phyloP scores from a whole-genome alignment of 2,329 filamentous ascomycete genomes.

The Fusarium clavum region DNA sequence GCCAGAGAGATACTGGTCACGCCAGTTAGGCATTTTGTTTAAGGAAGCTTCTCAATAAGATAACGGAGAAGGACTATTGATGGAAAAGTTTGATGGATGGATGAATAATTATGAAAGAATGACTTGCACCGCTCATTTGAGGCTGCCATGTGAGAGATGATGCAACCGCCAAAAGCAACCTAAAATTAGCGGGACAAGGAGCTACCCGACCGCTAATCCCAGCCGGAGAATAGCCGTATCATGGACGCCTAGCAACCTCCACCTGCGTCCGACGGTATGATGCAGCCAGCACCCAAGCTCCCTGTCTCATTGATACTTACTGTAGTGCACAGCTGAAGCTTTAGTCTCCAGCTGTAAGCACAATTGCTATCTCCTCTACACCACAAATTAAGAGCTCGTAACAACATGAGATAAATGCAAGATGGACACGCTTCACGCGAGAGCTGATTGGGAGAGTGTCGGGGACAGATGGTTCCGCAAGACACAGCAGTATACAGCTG shows the following conservation, averaged over 20 bases:
- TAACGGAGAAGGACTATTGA: neutral
- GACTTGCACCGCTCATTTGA: conserved; percentile 36
- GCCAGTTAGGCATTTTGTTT: conserved; percentile 73
- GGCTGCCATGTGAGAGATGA: conserved; percentile 39
- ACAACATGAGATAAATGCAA: conserved; percentile 50
- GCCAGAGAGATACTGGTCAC: conserved; percentile 81
- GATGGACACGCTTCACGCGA: conserved; percentile 73
- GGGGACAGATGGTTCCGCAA: conserved; percentile 97
- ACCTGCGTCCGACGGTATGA: conserved; percentile 28
- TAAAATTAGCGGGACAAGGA: conserved; percentile 23
- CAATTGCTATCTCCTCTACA: neutral
- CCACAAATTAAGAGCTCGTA: conserved; percentile 2
- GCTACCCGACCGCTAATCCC: conserved; percentile 37
- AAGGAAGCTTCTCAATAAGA: neutral
- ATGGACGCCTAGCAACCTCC: conserved; percentile 30
- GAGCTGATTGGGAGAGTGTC: conserved; percentile 93
- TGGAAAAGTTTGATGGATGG: neutral
- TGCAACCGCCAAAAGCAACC: conserved; percentile 37
- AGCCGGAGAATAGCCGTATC: conserved; percentile 50
- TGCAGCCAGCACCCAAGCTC: conserved; percentile 28
- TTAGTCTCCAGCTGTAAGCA: conserved; percentile 8
- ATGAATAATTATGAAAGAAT: conserved; percentile 10
- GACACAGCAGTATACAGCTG: conserved; percentile 88
- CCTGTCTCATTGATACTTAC: conserved; percentile 23
- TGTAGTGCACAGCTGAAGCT: conserved; percentile 25